Evolutionary conservation across 2,329 filamentous ascomycete species (phyloP).

Genomic region (Ascochyta lentis): DNA sequence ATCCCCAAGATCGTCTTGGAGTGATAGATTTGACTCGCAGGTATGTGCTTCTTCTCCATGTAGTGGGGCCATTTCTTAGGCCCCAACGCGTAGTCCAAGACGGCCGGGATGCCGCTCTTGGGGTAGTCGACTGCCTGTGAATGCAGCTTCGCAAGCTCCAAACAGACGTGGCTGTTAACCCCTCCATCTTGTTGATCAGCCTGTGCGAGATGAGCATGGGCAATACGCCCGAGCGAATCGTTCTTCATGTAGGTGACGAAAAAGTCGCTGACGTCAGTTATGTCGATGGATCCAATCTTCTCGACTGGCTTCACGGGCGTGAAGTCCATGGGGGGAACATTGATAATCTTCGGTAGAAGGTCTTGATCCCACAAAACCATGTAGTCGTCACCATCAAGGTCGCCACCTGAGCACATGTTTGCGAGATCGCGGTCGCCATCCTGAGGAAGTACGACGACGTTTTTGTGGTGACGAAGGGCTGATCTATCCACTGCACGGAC

Average conservation of each 20-base stretch:
- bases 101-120: slow-evolving; percentile 83
- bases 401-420: slow-evolving; percentile 95
- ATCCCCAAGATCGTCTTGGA: slow-evolving; percentile 78
- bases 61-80: slow-evolving; percentile 80
- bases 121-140: slow-evolving; percentile 93
- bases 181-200: slow-evolving; percentile 70
- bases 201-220: slow-evolving; percentile 78
- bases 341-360: slow-evolving; percentile 70
- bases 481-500: slow-evolving; percentile 82
- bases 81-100: slow-evolving; percentile 67
- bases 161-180: slow-evolving; percentile 70
- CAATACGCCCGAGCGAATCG: slow-evolving; percentile 80
- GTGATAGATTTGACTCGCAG: slow-evolving; percentile 61
- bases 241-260: slow-evolving; percentile 95
- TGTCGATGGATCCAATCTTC: slow-evolving; percentile 68
- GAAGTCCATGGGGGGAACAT: slow-evolving; percentile 80
- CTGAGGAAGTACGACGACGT: slow-evolving; percentile 87
- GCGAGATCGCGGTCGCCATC: slow-evolving; percentile 83
- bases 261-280: slow-evolving; percentile 79
- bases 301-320: slow-evolving; percentile 62
- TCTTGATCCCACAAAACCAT: slow-evolving; percentile 88
- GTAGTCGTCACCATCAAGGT: slow-evolving; percentile 95
- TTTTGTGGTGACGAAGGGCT: slow-evolving; percentile 75
- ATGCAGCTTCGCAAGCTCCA: slow-evolving; percentile 79
- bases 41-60: slow-evolving; percentile 71